These are phyloP conservation scores for Talaromyces sp. DNA, from an alignment of 2,329 filamentous ascomycete genomes.

Conservation along the genomic window DNA sequence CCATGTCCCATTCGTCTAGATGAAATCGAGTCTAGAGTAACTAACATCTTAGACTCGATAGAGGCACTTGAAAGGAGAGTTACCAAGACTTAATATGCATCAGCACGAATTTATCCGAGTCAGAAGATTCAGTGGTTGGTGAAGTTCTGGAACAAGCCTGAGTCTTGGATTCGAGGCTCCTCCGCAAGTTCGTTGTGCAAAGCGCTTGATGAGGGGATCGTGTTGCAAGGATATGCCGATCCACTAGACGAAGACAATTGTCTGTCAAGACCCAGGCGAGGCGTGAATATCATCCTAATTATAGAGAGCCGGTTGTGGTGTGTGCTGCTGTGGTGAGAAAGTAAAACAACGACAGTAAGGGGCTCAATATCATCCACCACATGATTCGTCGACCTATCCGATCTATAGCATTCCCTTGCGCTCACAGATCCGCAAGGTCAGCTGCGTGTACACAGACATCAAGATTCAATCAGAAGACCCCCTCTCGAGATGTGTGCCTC, in stretches of 20 bases:
- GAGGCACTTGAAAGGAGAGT: neutral
- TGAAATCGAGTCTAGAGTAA: neutral
- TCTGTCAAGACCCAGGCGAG: neutral
- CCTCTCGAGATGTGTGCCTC: neutral
- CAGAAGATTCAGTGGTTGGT: neutral
- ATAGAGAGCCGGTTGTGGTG: neutral
- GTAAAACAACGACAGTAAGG: neutral
- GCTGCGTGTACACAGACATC: neutral
- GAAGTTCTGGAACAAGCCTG: neutral
- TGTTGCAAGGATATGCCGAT: conserved; percentile 1
- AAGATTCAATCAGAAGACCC: neutral
- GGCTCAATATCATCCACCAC: neutral
- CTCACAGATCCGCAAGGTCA: neutral
- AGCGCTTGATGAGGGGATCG: neutral
- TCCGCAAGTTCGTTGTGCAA: neutral
- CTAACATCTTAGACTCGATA: neutral
- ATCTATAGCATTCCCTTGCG: neutral
- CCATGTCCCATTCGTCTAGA: neutral
- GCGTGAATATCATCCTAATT: neutral
- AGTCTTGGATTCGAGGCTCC: neutral
- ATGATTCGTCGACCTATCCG: neutral
- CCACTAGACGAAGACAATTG: neutral
- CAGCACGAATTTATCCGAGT: neutral
- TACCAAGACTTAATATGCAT: neutral
- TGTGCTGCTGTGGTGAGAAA: neutral